Conservation (phyloP, 805 yeast species). For the Saccharomycopsis malanga region DNA sequence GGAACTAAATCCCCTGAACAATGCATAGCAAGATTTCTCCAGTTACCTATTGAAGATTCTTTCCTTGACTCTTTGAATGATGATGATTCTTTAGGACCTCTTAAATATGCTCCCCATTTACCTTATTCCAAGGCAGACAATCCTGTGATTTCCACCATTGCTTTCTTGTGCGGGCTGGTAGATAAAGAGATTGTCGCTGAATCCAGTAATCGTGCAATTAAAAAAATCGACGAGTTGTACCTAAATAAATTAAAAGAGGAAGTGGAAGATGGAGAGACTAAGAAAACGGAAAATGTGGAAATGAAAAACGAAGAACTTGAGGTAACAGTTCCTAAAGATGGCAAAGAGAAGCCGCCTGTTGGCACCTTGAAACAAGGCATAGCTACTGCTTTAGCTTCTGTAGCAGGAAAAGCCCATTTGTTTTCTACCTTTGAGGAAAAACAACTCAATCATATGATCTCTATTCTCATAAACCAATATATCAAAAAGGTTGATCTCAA, state of each 20-base stretch:
- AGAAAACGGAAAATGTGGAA: conserved; percentile 10
- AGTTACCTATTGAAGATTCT: conserved; percentile 74
- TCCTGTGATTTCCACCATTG: conserved; percentile 88
- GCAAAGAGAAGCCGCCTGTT: conserved; percentile 6
- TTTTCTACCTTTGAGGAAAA: conserved; percentile 78
- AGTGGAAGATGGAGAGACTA: conserved; percentile 11
- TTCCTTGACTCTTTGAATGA: conserved; percentile 39
- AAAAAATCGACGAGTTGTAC: conserved; percentile 18
- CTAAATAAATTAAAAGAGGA: conserved; percentile 22
- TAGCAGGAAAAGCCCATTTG: conserved; percentile 73
- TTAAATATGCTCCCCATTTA: conserved; percentile 74
- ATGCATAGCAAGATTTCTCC: conserved; percentile 72
- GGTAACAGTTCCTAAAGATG: conserved; percentile 20
- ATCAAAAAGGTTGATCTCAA: conserved; percentile 59
- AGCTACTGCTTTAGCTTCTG: conserved; percentile 61
- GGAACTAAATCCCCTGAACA: conserved; percentile 69
- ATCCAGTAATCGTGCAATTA: conserved; percentile 23
- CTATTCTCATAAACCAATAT: conserved; percentile 54
- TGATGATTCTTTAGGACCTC: conserved; percentile 52
- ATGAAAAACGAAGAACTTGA: conserved; percentile 16
- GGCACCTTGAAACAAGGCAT: conserved; percentile 49
- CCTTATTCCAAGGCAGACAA: conserved; percentile 84
- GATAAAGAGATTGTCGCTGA: conserved; percentile 59
- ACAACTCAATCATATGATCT: conserved; percentile 56
- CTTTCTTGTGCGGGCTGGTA: conserved; percentile 77